These are phyloP conservation scores for Gynandropsis gynandra DNA, from an alignment of 345 rosid genomes.

Conservation along the genomic window DNA sequence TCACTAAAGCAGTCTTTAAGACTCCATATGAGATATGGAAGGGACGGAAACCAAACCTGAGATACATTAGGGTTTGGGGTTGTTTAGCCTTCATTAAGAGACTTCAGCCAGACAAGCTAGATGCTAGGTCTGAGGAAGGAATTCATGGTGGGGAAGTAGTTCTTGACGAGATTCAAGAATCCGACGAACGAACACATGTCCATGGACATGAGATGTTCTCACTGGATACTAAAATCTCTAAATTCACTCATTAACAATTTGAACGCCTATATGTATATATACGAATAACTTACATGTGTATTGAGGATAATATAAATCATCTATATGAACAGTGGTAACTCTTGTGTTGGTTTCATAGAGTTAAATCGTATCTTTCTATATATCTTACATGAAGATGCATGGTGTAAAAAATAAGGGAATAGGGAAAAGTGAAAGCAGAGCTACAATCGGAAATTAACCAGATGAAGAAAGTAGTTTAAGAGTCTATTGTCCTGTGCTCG, in stretches of 20 bases:
- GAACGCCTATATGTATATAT: not conserved
- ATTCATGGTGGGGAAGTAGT: too few relatives aligned
- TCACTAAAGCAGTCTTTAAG: too few relatives aligned
- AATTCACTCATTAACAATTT: not conserved
- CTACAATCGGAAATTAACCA: conserved; percentile 34
- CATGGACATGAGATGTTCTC: not conserved
- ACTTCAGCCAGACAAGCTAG: too few relatives aligned
- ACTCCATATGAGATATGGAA: too few relatives aligned
- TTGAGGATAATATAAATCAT: not conserved
- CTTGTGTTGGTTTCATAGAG: conserved; percentile 1
- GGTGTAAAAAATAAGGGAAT: conserved; percentile 42
- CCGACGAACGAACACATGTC: too few relatives aligned
- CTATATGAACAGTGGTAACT: not conserved
- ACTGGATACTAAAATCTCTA: not conserved
- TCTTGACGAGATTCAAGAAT: too few relatives aligned
- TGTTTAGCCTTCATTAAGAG: too few relatives aligned
- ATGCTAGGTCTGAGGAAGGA: too few relatives aligned
- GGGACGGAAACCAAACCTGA: too few relatives aligned
- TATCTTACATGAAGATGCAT: conserved; percentile 33
- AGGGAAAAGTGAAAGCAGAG: conserved; percentile 44
- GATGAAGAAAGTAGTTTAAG: conserved; percentile 40
- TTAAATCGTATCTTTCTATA: conserved; percentile 3
- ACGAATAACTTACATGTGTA: not conserved
- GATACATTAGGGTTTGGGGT: too few relatives aligned
- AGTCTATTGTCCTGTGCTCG: conserved; percentile 3